Evolutionary conservation across 805 yeast species (phyloP), one percentile per base, ranked within the genome.

Genomic region (Tanozyma kutaoensis): DNA sequence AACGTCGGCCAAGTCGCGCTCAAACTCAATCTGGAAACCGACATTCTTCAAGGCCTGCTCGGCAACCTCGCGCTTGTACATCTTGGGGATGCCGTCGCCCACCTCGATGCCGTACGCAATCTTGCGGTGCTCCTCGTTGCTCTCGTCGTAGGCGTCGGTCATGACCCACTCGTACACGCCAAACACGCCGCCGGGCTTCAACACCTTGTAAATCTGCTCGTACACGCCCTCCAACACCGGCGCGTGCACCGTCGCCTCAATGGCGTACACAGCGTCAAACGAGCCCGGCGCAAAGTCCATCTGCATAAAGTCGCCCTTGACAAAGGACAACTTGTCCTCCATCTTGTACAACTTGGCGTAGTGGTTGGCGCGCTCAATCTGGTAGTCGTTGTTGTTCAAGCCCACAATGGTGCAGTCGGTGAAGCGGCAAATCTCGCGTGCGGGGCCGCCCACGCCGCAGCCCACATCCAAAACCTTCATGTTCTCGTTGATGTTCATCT

Each of bases 151-250:
- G 26, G 61, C 66, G 45, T 85, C 94, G 35, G 97, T 91, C 94
- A 91, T 80, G 38, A 91, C 97, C 98, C 98, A 91, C 61, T 91
- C 98, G 62, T 91, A 91, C 28, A 91, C 97, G 52, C 96, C 98
- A 40, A 91, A 91, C 26, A 66, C 72, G 55, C 98, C 98, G 49
- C 97, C 97, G 43, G 98, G 97, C 61, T 91, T 91, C 55, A 88
- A 69, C 12, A 84, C 95, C 51, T 82, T 82, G 72, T 72, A 91
- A 48, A 88, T 88, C 64, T 88, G 94, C 31, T 80, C 65, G 58
- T 88, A 88, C 28, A 91, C 97, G 50, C 96, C 96, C 57, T 85
- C 95, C 46, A 91, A 70, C 22, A 72, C 77, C 33, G 98, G 98
- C 11, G 98, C 97, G 51, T 88, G 98, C 31, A 85, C 95, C 19